phyloP scores from a whole-genome alignment of 331 rosid species.

The Phaseolus coccineus region DNA sequence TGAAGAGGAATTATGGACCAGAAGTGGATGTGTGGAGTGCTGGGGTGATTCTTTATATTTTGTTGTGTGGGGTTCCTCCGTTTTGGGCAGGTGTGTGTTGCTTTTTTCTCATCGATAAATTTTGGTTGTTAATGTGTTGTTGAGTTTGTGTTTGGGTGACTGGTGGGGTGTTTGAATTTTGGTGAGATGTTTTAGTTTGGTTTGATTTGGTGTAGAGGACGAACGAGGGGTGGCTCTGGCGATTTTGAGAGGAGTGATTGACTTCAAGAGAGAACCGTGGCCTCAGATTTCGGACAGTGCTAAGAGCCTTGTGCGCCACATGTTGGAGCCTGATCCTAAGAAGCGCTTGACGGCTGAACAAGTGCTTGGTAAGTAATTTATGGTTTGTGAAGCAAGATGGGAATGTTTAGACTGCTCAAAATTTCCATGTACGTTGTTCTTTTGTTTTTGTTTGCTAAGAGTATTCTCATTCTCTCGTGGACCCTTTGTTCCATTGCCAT shows the following conservation, averaged over 20 bases:
- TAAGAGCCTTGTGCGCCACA: slow-evolving; percentile 91
- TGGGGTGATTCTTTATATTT: slow-evolving; percentile 93
- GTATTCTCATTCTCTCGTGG: slow-evolving; percentile 24
- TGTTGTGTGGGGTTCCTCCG: slow-evolving; percentile 98
- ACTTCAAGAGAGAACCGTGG: slow-evolving; percentile 99
- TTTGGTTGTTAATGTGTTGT: too few relatives aligned
- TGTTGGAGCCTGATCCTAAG: slow-evolving; percentile 88
- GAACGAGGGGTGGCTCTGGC: slow-evolving; percentile 97
- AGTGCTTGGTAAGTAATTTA: slow-evolving; percentile 82
- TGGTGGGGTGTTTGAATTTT: slow-evolving; percentile 9
- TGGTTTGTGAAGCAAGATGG: too few relatives aligned
- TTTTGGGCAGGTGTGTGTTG: slow-evolving; percentile 86
- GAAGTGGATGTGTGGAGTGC: slow-evolving; percentile 99
- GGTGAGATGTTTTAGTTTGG: slow-evolving; percentile 8
- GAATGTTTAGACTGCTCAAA: not conserved
- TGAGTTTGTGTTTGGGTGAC: not conserved
- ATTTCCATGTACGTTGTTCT: not conserved
- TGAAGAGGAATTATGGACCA: slow-evolving; percentile 90
- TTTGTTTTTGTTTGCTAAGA: not conserved
- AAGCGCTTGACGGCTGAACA: slow-evolving; percentile 94
- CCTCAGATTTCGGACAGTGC: slow-evolving; percentile 98
- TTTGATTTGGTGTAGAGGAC: slow-evolving; percentile 60
- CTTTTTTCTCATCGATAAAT: too few relatives aligned
- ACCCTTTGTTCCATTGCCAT: not conserved
- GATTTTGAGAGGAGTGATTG: slow-evolving; percentile 88